Percentiles rank a stretch among this genome's conserved stretches.
These are phyloP conservation scores for Pseudonitzschia pungens DNA, from an alignment of 108 stramenopile genomes.

Conservation along the genomic window DNA sequence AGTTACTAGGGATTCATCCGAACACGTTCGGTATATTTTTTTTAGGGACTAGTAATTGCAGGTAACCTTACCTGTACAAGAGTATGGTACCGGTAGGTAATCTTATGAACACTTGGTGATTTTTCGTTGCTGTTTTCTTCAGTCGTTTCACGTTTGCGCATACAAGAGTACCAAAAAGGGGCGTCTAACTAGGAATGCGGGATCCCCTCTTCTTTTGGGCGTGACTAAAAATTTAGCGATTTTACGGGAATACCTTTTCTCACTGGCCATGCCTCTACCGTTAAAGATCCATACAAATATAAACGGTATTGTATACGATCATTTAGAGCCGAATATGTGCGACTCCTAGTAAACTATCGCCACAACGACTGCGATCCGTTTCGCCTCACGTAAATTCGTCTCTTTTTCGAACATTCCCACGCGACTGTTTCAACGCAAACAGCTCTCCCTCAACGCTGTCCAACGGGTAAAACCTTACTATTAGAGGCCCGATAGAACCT, in stretches of 20 bases:
- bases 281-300: neutral
- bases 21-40: too few species aligned
- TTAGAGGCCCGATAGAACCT: neutral
- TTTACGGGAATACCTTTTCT: neutral
- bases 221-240: conserved; percentile 10
- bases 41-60: too few species aligned
- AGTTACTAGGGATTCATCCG: too few species aligned
- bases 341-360: conserved; percentile 13
- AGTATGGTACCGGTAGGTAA: too few species aligned
- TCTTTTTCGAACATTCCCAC: neutral
- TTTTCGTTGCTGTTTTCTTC: too few species aligned
- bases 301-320: neutral
- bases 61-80: too few species aligned
- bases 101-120: too few species aligned
- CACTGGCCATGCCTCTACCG: neutral
- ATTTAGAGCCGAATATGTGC: neutral
- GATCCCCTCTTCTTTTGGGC: neutral
- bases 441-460: neutral
- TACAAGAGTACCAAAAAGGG: neutral
- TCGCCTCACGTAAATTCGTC: neutral
- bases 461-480: conserved; percentile 10
- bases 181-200: neutral
- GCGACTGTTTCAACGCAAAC: conserved; percentile 5
- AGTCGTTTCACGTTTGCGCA: conserved; percentile 1
- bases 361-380: conserved; percentile 12